Base-by-base conservation (phyloP, 306 rosid genomes). In the Sindora glabra region DNA sequence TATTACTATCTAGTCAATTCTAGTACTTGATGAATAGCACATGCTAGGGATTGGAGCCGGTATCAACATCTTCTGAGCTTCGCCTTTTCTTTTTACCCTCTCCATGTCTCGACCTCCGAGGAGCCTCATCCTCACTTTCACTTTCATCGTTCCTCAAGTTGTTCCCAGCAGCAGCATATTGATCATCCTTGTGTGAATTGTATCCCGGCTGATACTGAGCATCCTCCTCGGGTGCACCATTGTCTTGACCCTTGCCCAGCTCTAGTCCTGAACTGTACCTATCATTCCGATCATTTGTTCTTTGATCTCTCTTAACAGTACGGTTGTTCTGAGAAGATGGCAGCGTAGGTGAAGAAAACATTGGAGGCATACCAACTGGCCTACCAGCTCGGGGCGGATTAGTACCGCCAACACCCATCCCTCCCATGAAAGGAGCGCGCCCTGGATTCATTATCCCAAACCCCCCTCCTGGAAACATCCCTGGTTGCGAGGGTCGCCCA, bases 371-470 rank as follows among this genome's bases (percentile, higher is more conserved):
- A 32, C 79, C 89, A 13, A 83, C 77, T 5, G 97, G 96, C 19
- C 99, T 83, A 34, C 84, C 81, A 10, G 65, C 79, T 27, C 97
- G 77, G 70, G 79, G 84, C 9, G 85, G 85, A 71, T 83, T 86
- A n/a, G 81, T 14, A 57, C 98, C 95, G 57, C 73, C 68, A 65
- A 87, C 83, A 48, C 94, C 95, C 87, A 87, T 85, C 32, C 95
- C 97, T 4, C 99, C 97, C 94, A 89, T 94, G 54, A 84, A 94
- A 38, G 95, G 95, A 27, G 72, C 83, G 4, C 97, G 97, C 30
- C 85, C 95, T 15, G 86, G 97, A 59, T 85, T 91, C 95, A 92
- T 92, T 97, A 92, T 92, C 63, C 95, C 97, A 82, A 78, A 89
- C 3, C 94, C 97, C 64, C 87, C 84, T 36, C 90, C 86, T 0